A percentile compares a stretch with the other conserved stretches of the same genome.
Conservation (phyloP, 2,329 filamentous ascomycete genomes). For the Aspergillus flavus region DNA sequence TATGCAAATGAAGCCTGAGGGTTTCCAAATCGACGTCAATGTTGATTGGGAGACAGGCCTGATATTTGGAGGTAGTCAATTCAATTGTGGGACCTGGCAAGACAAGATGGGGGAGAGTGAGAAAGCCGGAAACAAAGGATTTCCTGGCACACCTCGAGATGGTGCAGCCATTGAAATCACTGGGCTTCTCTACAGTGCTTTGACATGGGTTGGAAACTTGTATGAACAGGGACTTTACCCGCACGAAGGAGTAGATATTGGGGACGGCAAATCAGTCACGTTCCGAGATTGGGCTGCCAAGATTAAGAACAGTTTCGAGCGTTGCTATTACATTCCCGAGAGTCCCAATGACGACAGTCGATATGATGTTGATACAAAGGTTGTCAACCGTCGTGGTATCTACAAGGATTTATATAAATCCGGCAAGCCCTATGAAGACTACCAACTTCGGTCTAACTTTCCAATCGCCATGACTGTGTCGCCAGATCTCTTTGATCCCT, state of each 20-base stretch:
- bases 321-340: slow-evolving; percentile 82
- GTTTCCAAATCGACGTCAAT: slow-evolving; percentile 88
- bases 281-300: slow-evolving; percentile 77
- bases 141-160: slow-evolving; percentile 95
- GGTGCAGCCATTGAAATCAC: slow-evolving; percentile 95
- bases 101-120: slow-evolving; percentile 99
- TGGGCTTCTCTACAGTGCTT: slow-evolving; percentile 85
- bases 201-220: slow-evolving; percentile 76
- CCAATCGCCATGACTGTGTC: slow-evolving; percentile 94
- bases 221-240: slow-evolving; percentile 70
- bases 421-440: slow-evolving; percentile 95
- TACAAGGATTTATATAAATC: slow-evolving; percentile 97
- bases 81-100: slow-evolving; percentile 99
- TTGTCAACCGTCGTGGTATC: slow-evolving; percentile 90
- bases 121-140: slow-evolving; percentile 85
- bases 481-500: slow-evolving; percentile 78
- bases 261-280: slow-evolving; percentile 64
- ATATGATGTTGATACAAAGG: slow-evolving; percentile 76
- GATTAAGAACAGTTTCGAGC: slow-evolving; percentile 86
- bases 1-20: slow-evolving; percentile 87
- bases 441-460: slow-evolving; percentile 93
- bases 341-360: slow-evolving; percentile 69
- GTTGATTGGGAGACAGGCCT: slow-evolving; percentile 91
- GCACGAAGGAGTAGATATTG: slow-evolving; percentile 70
- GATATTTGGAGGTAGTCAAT: slow-evolving; percentile 90